Evolutionary conservation across 2,329 filamentous ascomycete species (phyloP), one percentile per base, ranked within the genome.

Genomic region (Aspergillus quadricinctus): DNA sequence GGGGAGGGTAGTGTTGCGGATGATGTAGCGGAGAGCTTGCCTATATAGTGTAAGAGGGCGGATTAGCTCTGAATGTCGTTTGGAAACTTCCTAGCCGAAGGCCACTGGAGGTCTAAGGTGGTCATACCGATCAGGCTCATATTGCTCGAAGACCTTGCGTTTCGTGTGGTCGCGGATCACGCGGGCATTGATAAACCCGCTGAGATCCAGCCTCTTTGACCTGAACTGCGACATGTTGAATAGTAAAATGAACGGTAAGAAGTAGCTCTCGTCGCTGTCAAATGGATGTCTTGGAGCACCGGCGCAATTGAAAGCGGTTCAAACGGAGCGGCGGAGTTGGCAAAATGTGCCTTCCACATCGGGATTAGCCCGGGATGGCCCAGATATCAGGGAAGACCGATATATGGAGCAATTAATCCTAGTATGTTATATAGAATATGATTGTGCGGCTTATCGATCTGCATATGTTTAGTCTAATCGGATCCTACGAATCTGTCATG

Each of bases 121-220:
- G 29, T 46, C 67, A 48, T 80, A 95, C 92, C 93, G 88, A 78
- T 97, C 89, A 4, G 92, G 85, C 79, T 99, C 94, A 71, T 88
- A 80, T 72, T 91, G 82, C 71, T 88, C 89, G 69, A 92, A 97
- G 57, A 92, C 90, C 79, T 95, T 93, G 69, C 94, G 89, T 84
- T 97, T 99, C 54, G 92, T 92, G 79, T 97, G 91, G 76, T 99
- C 94, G 68, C 94, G 90, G 72, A 99, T 88, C 64, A 90, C 84
- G 64, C 88, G 88, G 73, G 88, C 85, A 71, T 97, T 97, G 78
- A 95, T 76, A 71, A 89, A 96, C 72, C 90, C 90, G 73, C 89
- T 87, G 65, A 97, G 79, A 67, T 97, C 92, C 66, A 97, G 86
- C 81, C 87, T 92, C 78, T 96, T 96, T 31, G 92, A 82, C 67